Percentiles rank a stretch among this genome's conserved stretches.
These are phyloP conservation scores for Raphanus hybrid DNA, from an alignment of 441 rosid genomes.

Conservation along the genomic window DNA sequence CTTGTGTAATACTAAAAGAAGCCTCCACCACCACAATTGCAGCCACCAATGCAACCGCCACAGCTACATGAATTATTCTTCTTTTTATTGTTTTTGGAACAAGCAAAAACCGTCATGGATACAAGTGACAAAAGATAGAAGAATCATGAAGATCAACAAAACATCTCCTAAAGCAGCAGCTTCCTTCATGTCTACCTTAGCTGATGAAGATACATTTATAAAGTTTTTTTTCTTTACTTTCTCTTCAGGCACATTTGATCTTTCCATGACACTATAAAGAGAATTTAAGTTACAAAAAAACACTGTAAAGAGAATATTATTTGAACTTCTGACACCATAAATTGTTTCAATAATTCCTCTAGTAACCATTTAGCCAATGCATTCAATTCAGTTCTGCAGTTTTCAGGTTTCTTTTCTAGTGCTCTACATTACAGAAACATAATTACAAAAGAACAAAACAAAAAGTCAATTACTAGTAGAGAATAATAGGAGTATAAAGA, in stretches of 20 bases:
- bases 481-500: not conserved
- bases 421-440: conserved; percentile 14
- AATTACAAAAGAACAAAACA: conserved; percentile 17
- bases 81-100: conserved; percentile 5
- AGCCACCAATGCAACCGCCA: not conserved
- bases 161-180: not conserved
- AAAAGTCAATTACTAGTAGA: not conserved
- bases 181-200: conserved; percentile 15
- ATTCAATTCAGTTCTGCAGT: conserved; percentile 21
- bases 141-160: conserved; percentile 27
- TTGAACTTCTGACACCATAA: conserved; percentile 4
- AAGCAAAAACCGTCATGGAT: conserved; percentile 18
- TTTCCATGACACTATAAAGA: conserved; percentile 11
- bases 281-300: too few relatives aligned
- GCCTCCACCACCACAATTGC: not conserved
- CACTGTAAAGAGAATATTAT: not conserved
- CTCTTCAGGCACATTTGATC: conserved; percentile 6
- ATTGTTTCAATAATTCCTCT: not conserved
- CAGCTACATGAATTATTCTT: not conserved
- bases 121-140: conserved; percentile 27
- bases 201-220: not conserved
- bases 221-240: not conserved
- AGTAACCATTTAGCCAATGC: not conserved
- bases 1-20: not conserved
- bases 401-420: conserved; percentile 28